Base-by-base conservation (phyloP, 2,329 filamentous ascomycete genomes). In the Diaporthe eres region DNA sequence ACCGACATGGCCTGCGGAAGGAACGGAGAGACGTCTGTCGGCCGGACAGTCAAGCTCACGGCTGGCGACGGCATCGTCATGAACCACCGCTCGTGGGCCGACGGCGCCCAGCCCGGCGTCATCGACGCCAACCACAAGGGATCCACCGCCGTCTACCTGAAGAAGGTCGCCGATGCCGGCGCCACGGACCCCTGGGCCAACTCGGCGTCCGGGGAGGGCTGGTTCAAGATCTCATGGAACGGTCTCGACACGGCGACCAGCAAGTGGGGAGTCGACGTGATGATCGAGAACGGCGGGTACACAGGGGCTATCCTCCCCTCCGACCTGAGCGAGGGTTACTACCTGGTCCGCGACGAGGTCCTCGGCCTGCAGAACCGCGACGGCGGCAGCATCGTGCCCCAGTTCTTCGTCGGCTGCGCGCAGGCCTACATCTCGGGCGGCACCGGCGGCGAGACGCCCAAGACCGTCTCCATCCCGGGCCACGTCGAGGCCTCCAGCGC, bases 221-320 rank as follows among this genome's bases (percentile, higher is more conserved):
- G 65, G 65, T 70, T 70, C 65, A 70, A 70, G 65, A 70, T 70
- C 65, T 70, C 65, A 22, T 70, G 65, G 65, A 70, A 70, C 65
- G 65, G 65, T 2, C 65, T 70, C 5, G 49, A 70, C 65, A 55
- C 49, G 15, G 65, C 65, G 15, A 42, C 65, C 8, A 7, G 65
- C 49, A 51, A 42, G 65, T 70, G 65, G 65, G 65, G 65, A 5
- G 65, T 70, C 5, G 65, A 70, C 34, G 65, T 70, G 9, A 70
- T 70, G 65, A 70, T 70, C 65, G 51, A 70, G 31, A 70, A 70
- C 49, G 65, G 65, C 22, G 65, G 65, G 3, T 70, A 70, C 49
- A 70, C 65, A 0, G 65, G 65, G 1, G 65, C 65, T 34, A 70
- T 70, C n/a, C 65, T 70, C 34, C 65, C 65, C 31, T 42, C 49